Evolutionary conservation across 2,329 filamentous ascomycete genomes (phyloP), one percentile per base, ranked within the genome.

Genomic region (Purpureocillium lavendulum): DNA sequence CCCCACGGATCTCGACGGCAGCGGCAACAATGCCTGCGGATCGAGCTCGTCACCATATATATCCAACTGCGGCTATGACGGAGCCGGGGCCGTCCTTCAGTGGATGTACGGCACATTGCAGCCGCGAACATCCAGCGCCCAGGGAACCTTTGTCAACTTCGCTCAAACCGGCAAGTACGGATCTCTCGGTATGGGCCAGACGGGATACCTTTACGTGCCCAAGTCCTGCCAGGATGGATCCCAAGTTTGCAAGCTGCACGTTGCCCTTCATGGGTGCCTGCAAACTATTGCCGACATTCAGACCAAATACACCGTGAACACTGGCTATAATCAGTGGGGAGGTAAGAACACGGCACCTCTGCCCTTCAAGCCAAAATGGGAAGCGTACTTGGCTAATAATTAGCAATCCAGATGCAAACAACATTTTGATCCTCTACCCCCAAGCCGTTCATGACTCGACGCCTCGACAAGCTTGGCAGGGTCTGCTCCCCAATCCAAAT

Each of bases 21-120:
- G 38, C 10, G 41, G 40, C 13, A 43, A 45, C 39, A 35, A 30
- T 31, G 21, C 38, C n/a, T 46, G 44, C 28, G 21, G 33, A 7
- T n/a, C 24, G 18, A 28, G 16, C 11, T 33, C 21, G 17, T 40
- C 41, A 3, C 44, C 41, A 4, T 46, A 35, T 36, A 44, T 43
- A 13, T 33, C 29, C 33, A 46, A 46, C 39, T 44, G 41, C 29
- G 41, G 38, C 18, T 41, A 44, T 28, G 43, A 45, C 31, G 43
- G 42, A 18, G 42, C 42, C 1, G 39, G 42, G 4, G 42, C 26
- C n/a, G 42, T 41, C 2, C 28, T 41, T 2, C 36, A 41, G 32
- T 44, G 42, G 42, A 44, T 44, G 39, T 44, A 44, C 26, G 40
- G 39, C 15, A 33, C n/a, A 15, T 30, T 44, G 18, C 29, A 36